Evolutionary conservation across 2,329 filamentous ascomycete species (phyloP).

Genomic region (Plectosphaerella plurivora): DNA sequence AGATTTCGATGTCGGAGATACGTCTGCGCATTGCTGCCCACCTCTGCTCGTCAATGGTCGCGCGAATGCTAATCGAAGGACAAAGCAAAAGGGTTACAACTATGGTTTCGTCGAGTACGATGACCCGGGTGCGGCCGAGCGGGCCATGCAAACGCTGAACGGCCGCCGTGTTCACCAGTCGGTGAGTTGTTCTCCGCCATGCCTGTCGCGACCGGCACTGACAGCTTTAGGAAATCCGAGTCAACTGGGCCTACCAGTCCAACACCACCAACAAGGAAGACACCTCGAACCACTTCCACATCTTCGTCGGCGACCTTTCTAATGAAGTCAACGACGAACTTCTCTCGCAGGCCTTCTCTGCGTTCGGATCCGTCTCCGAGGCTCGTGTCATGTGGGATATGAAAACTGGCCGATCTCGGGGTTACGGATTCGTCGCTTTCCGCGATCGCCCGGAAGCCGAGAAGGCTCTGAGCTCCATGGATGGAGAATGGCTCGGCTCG

Average conservation of each 20-base stretch:
- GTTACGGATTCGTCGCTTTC: conserved; percentile 97
- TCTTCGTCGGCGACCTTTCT: conserved; percentile 95
- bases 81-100: conserved; percentile 76
- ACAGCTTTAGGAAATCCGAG: conserved; percentile 77
- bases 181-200: conserved; percentile 49
- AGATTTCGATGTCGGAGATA: no score
- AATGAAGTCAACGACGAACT: conserved; percentile 99
- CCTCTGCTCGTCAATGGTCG: no score
- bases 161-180: conserved; percentile 93
- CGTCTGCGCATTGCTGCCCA: no score
- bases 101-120: conserved; percentile 99
- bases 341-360: conserved; percentile 87
- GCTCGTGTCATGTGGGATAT: conserved; percentile 99
- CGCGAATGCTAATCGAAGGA: no score
- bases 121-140: conserved; percentile 91
- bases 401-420: conserved; percentile 97
- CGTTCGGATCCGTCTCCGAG: conserved; percentile 93
- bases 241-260: conserved; percentile 99
- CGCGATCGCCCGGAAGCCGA: conserved; percentile 90
- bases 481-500: conserved; percentile 97
- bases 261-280: conserved; percentile 94
- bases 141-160: conserved; percentile 95
- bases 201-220: background rate
- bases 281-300: conserved; percentile 97
- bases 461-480: conserved; percentile 95